A percentile compares a stretch with the other conserved stretches of the same genome.
Evolutionary conservation across 2,329 filamentous ascomycete species (phyloP).

Genomic region (Karstenula rhodostoma): DNA sequence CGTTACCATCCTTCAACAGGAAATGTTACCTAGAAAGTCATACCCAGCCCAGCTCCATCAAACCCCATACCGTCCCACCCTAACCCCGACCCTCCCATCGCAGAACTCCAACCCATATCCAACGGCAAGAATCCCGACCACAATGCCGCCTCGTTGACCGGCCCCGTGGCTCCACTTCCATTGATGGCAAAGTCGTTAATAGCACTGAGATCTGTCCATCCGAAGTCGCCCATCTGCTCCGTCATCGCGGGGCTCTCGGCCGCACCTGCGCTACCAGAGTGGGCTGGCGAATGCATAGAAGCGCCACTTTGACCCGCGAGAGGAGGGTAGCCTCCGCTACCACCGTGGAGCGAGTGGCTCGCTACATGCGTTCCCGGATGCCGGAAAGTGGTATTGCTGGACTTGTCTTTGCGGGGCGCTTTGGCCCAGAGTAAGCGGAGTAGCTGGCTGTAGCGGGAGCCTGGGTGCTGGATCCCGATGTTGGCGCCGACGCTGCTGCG

Average conservation of each 20-base stretch:
- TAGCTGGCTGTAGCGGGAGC: slow-evolving; percentile 56
- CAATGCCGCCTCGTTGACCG: slow-evolving; percentile 36
- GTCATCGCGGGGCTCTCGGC: slow-evolving; percentile 53
- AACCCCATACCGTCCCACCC: slow-evolving; percentile 43
- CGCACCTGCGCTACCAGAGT: slow-evolving; percentile 50
- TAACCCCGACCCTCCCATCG: slow-evolving; percentile 32
- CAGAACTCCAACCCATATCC: slow-evolving; percentile 48
- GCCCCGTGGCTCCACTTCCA: slow-evolving; percentile 41
- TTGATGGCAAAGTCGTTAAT: slow-evolving; percentile 59
- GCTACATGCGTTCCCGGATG: slow-evolving; percentile 45
- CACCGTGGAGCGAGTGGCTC: slow-evolving; percentile 33
- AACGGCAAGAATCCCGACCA: slow-evolving; percentile 49
- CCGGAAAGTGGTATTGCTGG: slow-evolving; percentile 32
- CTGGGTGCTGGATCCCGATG: slow-evolving; percentile 55
- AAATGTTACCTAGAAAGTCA: slow-evolving; percentile 36
- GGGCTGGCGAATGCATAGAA: slow-evolving; percentile 41
- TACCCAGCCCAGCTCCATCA: slow-evolving; percentile 36
- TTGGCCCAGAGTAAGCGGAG: slow-evolving; percentile 59
- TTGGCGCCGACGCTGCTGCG: slow-evolving; percentile 50
- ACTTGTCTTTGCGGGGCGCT: slow-evolving; percentile 48
- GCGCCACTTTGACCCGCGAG: slow-evolving; percentile 18
- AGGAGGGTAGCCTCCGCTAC: slow-evolving; percentile 29
- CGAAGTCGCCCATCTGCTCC: slow-evolving; percentile 59
- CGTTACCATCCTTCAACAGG: neutral
- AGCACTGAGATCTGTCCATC: slow-evolving; percentile 58